These are phyloP conservation scores for Botrytis paeoniae DNA, from an alignment of 2,329 filamentous ascomycete species.

Conservation along the genomic window DNA sequence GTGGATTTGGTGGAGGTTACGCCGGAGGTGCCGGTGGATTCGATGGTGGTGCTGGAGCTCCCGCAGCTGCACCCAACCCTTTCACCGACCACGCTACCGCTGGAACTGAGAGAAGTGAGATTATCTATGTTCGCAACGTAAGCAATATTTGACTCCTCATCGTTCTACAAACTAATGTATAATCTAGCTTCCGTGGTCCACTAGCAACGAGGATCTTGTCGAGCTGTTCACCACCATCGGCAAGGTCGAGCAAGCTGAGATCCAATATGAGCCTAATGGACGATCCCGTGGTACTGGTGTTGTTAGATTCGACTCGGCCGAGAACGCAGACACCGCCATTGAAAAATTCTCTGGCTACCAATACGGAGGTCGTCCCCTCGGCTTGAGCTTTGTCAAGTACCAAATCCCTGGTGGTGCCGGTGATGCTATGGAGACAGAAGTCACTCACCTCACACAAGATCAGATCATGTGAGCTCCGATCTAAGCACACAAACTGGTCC, in stretches of 20 bases:
- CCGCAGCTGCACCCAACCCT: conserved; percentile 68
- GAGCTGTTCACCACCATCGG: conserved; percentile 98
- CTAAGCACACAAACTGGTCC: neutral
- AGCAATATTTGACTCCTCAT: conserved; percentile 43
- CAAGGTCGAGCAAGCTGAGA: conserved; percentile 97
- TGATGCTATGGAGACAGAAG: conserved; percentile 76
- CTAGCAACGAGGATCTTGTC: conserved; percentile 94
- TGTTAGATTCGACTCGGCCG: conserved; percentile 81
- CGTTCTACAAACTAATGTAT: conserved; percentile 23
- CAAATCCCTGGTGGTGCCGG: conserved; percentile 58
- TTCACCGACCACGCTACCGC: conserved; percentile 92
- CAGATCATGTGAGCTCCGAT: conserved; percentile 79
- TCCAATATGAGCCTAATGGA: conserved; percentile 96
- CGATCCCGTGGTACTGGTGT: conserved; percentile 93
- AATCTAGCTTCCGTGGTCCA: conserved; percentile 91
- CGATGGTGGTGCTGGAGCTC: conserved; percentile 40
- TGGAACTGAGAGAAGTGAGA: conserved; percentile 77
- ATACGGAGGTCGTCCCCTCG: conserved; percentile 91
- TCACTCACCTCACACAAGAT: conserved; percentile 83
- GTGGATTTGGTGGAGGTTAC: conserved; percentile 51
- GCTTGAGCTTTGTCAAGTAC: conserved; percentile 92
- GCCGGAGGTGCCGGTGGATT: conserved; percentile 46
- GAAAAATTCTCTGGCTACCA: conserved; percentile 97
- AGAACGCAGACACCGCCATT: conserved; percentile 90
- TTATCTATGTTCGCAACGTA: conserved; percentile 96